Percentiles rank a stretch among this genome's conserved stretches.
Conservation (phyloP, 2,329 filamentous ascomycete genomes). For the Aspergillus hortae region DNA sequence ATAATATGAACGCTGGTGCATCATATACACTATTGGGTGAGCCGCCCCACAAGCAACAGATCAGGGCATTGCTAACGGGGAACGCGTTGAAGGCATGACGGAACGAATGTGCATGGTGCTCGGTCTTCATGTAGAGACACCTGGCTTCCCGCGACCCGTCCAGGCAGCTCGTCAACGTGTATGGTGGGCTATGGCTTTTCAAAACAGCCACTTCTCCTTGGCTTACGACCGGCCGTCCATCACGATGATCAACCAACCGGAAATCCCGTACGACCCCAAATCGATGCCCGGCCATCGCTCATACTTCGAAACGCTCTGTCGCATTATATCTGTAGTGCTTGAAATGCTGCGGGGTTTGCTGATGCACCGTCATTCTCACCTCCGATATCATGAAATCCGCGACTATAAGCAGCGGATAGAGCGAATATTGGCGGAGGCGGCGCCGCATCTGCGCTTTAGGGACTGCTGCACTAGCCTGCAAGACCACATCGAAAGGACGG, state of each 20-base stretch:
- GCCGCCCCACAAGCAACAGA: constrained; percentile 16
- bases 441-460: constrained; percentile 53
- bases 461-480: constrained; percentile 34
- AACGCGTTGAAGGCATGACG: constrained; percentile 25
- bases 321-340: constrained; percentile 48
- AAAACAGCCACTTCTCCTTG: constrained; percentile 59
- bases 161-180: constrained; percentile 36
- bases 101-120: constrained; percentile 53
- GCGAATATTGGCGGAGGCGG: constrained; percentile 53
- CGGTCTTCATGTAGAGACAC: constrained; percentile 54
- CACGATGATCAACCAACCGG: constrained; percentile 47
- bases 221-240: constrained; percentile 57
- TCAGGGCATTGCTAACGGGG: constrained; percentile 2
- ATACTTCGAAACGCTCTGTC: constrained; percentile 56
- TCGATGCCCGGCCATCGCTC: constrained; percentile 50
- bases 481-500: constrained; percentile 57
- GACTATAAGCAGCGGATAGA: constrained; percentile 54
- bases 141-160: constrained; percentile 45
- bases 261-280: constrained; percentile 47
- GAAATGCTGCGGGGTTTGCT: constrained; percentile 55
- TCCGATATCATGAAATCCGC: constrained; percentile 51
- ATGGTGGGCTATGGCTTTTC: constrained; percentile 58
- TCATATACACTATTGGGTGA: constrained; percentile 57
- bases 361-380: constrained; percentile 44
- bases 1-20: constrained; percentile 63